Evolutionary conservation across 2,329 filamentous ascomycete species (phyloP).

Genomic region (Fusarium sp.): DNA sequence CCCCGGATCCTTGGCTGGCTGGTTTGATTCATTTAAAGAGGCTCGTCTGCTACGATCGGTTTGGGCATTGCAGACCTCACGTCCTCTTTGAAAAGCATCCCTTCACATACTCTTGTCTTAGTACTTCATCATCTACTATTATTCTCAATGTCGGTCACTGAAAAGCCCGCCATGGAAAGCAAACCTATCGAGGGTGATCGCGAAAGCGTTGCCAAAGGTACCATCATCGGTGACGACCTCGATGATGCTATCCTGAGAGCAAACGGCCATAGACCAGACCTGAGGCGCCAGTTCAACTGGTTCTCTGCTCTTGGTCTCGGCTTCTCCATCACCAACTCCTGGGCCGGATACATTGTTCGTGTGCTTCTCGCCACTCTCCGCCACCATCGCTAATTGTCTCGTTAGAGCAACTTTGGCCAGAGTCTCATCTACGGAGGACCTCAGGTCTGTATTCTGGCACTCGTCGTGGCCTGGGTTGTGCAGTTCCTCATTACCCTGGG

Average conservation of each 20-base stretch:
- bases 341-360: slow-evolving; percentile 22
- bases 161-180: neutral
- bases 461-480: slow-evolving; percentile 13
- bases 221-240: slow-evolving; percentile 5
- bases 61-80: neutral
- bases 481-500: slow-evolving; percentile 23
- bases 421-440: slow-evolving; percentile 22
- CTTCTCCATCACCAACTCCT: slow-evolving; percentile 26
- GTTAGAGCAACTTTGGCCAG: slow-evolving; percentile 21
- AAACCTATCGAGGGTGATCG: neutral
- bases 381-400: neutral
- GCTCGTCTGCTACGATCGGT: neutral
- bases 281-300: slow-evolving; percentile 27
- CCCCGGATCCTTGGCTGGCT: neutral
- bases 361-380: neutral
- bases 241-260: slow-evolving; percentile 20
- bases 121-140: neutral
- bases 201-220: slow-evolving; percentile 12
- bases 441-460: slow-evolving; percentile 9
- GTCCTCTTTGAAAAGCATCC: neutral
- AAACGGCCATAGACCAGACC: slow-evolving; percentile 16
- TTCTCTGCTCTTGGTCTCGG: slow-evolving; percentile 19
- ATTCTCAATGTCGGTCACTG: neutral
- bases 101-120: neutral
- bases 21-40: neutral